A percentile compares a stretch with the other conserved stretches of the same genome.
Conservation (phyloP, 2,329 filamentous ascomycete genomes). For the Xylaria sp. region DNA sequence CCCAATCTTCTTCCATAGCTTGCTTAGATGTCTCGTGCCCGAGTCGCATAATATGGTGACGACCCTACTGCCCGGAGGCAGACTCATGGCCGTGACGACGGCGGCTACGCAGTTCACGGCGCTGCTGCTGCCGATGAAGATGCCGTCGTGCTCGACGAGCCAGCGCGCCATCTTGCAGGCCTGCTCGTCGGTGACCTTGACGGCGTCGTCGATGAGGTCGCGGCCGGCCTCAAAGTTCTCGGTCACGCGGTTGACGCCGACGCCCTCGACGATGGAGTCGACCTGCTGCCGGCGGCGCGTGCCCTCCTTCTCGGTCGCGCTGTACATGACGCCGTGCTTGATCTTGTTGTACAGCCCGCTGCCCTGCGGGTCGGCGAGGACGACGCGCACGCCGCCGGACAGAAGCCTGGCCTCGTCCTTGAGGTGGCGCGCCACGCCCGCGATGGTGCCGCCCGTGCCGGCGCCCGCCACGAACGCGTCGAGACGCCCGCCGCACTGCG, state of each 20-base stretch:
- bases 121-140: slow-evolving; percentile 93
- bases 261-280: slow-evolving; percentile 93
- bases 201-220: slow-evolving; percentile 86
- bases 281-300: slow-evolving; percentile 89
- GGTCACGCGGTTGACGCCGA: slow-evolving; percentile 94
- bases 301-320: slow-evolving; percentile 84
- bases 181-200: slow-evolving; percentile 86
- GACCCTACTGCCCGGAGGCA: slow-evolving; percentile 67
- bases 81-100: slow-evolving; percentile 67
- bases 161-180: slow-evolving; percentile 93
- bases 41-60: slow-evolving; percentile 87
- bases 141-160: slow-evolving; percentile 92
- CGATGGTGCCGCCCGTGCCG: slow-evolving; percentile 91
- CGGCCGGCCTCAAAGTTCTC: slow-evolving; percentile 88
- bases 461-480: slow-evolving; percentile 93
- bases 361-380: slow-evolving; percentile 92
- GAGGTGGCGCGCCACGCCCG: slow-evolving; percentile 81
- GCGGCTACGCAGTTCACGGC: slow-evolving; percentile 94
- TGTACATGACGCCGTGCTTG: slow-evolving; percentile 95
- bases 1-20: slow-evolving; percentile 80
- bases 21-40: slow-evolving; percentile 82
- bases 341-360: slow-evolving; percentile 93
- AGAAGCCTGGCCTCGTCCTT: slow-evolving; percentile 71
- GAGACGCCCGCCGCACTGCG: slow-evolving; percentile 74
- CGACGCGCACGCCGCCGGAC: slow-evolving; percentile 53